Percentiles rank a stretch among this genome's conserved stretches.
phyloP scores from a whole-genome alignment of 2,329 filamentous ascomycete genomes.

The Trichoderma koningii region DNA sequence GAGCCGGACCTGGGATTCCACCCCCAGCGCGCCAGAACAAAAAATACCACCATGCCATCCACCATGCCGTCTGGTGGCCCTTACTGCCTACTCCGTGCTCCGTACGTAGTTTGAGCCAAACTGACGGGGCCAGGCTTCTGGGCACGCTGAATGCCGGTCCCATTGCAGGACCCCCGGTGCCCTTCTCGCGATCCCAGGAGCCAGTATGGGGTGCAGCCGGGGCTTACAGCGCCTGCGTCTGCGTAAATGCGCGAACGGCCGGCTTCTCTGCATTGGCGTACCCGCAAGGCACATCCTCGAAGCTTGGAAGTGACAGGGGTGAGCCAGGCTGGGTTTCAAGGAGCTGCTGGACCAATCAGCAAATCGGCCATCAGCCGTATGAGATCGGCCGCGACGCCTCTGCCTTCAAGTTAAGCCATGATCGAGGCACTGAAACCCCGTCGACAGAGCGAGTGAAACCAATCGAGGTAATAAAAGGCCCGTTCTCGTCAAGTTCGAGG shows the following conservation, averaged over 20 bases:
- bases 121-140: conserved; percentile 29
- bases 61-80: conserved; percentile 28
- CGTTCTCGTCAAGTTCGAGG: background rate
- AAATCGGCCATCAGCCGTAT: conserved; percentile 12
- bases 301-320: conserved; percentile 18
- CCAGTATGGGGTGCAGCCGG: conserved; percentile 25
- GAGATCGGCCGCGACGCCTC: conserved; percentile 24
- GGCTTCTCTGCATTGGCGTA: conserved; percentile 26
- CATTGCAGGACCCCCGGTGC: conserved; percentile 13
- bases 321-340: conserved; percentile 23
- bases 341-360: conserved; percentile 25
- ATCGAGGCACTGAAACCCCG: conserved; percentile 23
- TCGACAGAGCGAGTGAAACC: conserved; percentile 24
- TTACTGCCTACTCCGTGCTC: conserved; percentile 26
- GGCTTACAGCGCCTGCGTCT: conserved; percentile 11
- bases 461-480: conserved; percentile 22
- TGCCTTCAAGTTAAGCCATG: conserved; percentile 19
- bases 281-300: conserved; percentile 22
- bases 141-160: conserved; percentile 28
- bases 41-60: conserved; percentile 23
- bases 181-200: conserved; percentile 21
- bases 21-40: conserved; percentile 17
- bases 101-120: conserved; percentile 26
- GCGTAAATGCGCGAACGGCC: conserved; percentile 15
- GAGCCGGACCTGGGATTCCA: conserved; percentile 7